Conservation (phyloP, 2,329 filamentous ascomycete species). For the Periglandula ipomoeae region DNA sequence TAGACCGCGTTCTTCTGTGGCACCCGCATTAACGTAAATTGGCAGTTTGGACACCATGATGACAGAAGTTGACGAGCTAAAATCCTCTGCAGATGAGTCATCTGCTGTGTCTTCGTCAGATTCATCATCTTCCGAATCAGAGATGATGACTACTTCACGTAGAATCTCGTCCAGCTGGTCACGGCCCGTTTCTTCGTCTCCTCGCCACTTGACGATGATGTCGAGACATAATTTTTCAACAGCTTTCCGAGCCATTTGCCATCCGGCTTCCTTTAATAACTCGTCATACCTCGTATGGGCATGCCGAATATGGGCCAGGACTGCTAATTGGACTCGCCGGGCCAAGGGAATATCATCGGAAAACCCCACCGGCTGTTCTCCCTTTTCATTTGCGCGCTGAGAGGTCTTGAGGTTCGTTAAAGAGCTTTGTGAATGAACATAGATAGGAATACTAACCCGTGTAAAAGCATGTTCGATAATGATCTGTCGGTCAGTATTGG, state of each 20-base stretch:
- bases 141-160: constrained; percentile 57
- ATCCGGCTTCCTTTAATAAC: constrained; percentile 47
- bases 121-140: constrained; percentile 45
- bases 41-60: constrained; percentile 12
- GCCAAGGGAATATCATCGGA: constrained; percentile 46
- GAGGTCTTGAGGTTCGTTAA: constrained; percentile 8
- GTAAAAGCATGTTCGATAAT: constrained; percentile 56
- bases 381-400: constrained; percentile 41
- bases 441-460: constrained; percentile 36
- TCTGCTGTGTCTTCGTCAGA: constrained; percentile 26
- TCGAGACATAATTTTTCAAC: constrained; percentile 54
- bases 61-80: constrained; percentile 11
- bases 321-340: constrained; percentile 54
- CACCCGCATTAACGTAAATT: not conserved
- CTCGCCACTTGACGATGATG: constrained; percentile 62
- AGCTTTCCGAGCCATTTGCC: constrained; percentile 50
- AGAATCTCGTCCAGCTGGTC: constrained; percentile 60
- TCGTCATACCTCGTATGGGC: constrained; percentile 58
- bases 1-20: not conserved
- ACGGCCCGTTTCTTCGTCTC: constrained; percentile 58
- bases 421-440: not conserved
- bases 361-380: constrained; percentile 48
- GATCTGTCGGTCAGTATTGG: constrained; percentile 52
- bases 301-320: constrained; percentile 58
- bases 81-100: constrained; percentile 23